These are phyloP conservation scores for Wickerhamomyces sp. DNA, from an alignment of 1,139 yeast species.

Conservation along the genomic window DNA sequence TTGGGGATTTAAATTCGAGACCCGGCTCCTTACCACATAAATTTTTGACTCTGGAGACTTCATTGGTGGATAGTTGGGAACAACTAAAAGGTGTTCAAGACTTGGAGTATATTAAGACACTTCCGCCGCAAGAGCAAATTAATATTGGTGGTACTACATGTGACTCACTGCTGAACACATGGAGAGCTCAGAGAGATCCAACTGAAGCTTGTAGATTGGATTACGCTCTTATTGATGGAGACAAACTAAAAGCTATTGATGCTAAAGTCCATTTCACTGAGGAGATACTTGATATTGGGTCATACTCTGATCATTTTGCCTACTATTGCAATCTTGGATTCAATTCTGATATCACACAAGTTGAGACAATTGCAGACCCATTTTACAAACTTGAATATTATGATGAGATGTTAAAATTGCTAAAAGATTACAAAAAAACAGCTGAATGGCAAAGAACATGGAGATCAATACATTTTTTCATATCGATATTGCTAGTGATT, in stretches of 20 bases:
- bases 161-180: conserved; percentile 80
- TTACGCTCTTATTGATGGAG: conserved; percentile 73
- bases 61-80: conserved; percentile 82
- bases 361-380: background rate
- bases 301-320: conserved; percentile 93
- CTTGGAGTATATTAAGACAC: conserved; percentile 39
- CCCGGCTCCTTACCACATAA: conserved; percentile 84
- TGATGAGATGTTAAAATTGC: conserved; percentile 51
- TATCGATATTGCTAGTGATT: conserved; percentile 47
- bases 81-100: conserved; percentile 44
- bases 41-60: conserved; percentile 66
- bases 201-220: conserved; percentile 88
- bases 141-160: conserved; percentile 79
- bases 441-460: conserved; percentile 59
- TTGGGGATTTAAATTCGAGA: conserved; percentile 87
- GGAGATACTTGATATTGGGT: conserved; percentile 53
- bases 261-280: conserved; percentile 77
- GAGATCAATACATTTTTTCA: conserved; percentile 61
- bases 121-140: conserved; percentile 69
- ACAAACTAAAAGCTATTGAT: conserved; percentile 44
- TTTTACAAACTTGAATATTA: conserved; percentile 32
- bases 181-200: conserved; percentile 61
- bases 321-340: conserved; percentile 54
- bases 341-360: conserved; percentile 8
- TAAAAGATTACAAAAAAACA: conserved; percentile 50